Evolutionary conservation across 352 stramenopile genomes (phyloP), one percentile per base, ranked within the genome.

Genomic region (Pythium sukuiense): DNA sequence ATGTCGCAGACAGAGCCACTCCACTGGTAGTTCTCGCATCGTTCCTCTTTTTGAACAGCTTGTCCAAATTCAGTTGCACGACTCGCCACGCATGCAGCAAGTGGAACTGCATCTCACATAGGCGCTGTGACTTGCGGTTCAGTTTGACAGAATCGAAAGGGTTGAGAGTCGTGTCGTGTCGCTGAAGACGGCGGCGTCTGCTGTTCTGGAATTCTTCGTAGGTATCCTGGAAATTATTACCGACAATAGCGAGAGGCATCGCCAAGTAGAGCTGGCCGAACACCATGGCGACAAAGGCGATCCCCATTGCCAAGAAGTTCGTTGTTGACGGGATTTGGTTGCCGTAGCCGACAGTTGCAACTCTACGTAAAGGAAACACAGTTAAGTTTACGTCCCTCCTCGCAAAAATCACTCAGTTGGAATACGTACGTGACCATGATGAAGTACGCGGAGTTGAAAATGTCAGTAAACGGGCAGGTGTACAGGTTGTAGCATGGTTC

Each of bases 401-500:
- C 20, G 20, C 20, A 24, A 24, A 24, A 24, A 24, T 24, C 20
- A 24, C 41, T n/a, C 41, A 37, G 39, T 49, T 30, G 16, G 27
- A 59, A 3, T 74, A 68, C 67, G 49, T 88, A 93, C 85, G 86
- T 91, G 65, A 92, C 74, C 79, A 94, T 89, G 60, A 91, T 81
- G 68, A 92, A 94, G 52, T 94, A 94, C 1, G 74, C 82, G 13
- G 86, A 78, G 63, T 94, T 94, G 70, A 92, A 91, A 37, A 92
- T 90, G 64, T 92, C 86, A 16, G 83, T 93, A 61, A 94, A 94
- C 20, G 77, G 73, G 63, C 85, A 93, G 13, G 83, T 92, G 35
- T 81, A 74, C 35, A 91, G 61, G 52, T 91, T 84, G 55, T 91
- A 91, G 54, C 85, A 93, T 14, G 83, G 85, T 60, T 93, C 80